Evolutionary conservation across 2,329 filamentous ascomycete genomes (phyloP).

Genomic region (Alternaria metachromatica): DNA sequence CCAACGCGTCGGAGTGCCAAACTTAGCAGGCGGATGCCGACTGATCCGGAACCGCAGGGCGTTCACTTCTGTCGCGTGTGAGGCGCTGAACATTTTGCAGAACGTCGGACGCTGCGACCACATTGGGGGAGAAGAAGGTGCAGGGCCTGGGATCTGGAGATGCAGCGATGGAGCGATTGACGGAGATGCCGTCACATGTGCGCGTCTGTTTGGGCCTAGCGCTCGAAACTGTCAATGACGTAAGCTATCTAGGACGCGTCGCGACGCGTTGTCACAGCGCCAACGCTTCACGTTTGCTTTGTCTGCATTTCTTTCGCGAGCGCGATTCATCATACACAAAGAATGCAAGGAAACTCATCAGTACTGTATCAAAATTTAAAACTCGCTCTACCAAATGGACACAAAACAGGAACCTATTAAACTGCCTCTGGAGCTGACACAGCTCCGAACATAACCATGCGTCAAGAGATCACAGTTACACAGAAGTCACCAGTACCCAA

Average conservation of each 20-base stretch:
- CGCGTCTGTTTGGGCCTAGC: background rate
- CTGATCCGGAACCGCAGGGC: conserved; percentile 12
- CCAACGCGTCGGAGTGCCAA: conserved; percentile 12
- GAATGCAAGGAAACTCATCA: background rate
- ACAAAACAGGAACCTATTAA: background rate
- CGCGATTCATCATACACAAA: background rate
- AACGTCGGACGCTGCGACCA: background rate
- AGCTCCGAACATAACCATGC: conserved; percentile 5
- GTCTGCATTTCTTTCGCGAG: background rate
- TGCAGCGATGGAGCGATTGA: background rate
- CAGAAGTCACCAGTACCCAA: conserved; percentile 31
- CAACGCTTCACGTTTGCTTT: background rate
- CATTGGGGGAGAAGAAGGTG: background rate
- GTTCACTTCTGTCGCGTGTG: background rate
- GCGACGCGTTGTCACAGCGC: background rate
- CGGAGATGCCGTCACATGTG: background rate
- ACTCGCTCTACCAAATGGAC: background rate
- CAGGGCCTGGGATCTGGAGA: background rate
- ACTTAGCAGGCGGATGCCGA: conserved; percentile 23
- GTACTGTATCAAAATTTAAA: background rate
- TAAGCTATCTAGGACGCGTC: background rate
- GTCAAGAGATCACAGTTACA: conserved; percentile 29
- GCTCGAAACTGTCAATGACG: background rate
- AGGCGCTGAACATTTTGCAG: background rate
- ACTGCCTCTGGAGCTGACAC: background rate